phyloP scores from a whole-genome alignment of 31 red algal genomes.

The Asparagopsis taxiformis region DNA sequence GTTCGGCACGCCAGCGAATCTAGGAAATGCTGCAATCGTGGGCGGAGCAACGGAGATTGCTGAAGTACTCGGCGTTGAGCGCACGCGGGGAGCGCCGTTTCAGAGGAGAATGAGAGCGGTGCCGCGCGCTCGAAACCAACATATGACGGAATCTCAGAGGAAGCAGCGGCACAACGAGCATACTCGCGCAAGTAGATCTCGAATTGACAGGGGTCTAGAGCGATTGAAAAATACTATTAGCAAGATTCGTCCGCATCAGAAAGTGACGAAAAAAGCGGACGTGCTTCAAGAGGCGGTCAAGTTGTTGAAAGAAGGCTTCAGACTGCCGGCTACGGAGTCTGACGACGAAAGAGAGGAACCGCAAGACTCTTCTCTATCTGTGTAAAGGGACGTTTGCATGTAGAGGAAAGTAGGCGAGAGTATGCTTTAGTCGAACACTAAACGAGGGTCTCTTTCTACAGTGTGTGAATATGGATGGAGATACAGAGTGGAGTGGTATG shows the following conservation, averaged over 20 bases:
- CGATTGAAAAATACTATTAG: constrained; percentile 29
- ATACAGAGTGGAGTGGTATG: too few relatives aligned
- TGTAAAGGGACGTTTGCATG: too few relatives aligned
- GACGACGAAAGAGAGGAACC: constrained; percentile 44
- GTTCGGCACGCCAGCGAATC: neutral
- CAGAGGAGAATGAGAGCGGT: constrained; percentile 19
- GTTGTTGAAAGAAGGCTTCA: constrained; percentile 40
- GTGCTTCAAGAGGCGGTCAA: constrained; percentile 50
- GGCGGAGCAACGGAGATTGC: constrained; percentile 49
- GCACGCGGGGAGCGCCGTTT: constrained; percentile 3
- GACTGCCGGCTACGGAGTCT: constrained; percentile 34
- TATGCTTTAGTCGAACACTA: too few relatives aligned
- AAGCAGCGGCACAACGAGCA: constrained; percentile 61
- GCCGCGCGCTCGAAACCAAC: constrained; percentile 24
- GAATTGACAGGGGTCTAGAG: constrained; percentile 48
- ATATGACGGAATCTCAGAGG: constrained; percentile 40
- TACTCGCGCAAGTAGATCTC: constrained; percentile 39
- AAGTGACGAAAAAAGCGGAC: constrained; percentile 58
- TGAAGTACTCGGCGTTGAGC: constrained; percentile 22
- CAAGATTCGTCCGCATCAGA: constrained; percentile 42
- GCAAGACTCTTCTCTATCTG: constrained; percentile 23
- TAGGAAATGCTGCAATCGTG: constrained; percentile 38
- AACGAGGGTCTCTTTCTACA: too few relatives aligned
- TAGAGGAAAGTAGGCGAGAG: too few relatives aligned
- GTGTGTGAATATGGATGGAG: too few relatives aligned